Base-by-base conservation (phyloP, 1,139 yeast genomes). In the Blastobotrys indianensis region DNA sequence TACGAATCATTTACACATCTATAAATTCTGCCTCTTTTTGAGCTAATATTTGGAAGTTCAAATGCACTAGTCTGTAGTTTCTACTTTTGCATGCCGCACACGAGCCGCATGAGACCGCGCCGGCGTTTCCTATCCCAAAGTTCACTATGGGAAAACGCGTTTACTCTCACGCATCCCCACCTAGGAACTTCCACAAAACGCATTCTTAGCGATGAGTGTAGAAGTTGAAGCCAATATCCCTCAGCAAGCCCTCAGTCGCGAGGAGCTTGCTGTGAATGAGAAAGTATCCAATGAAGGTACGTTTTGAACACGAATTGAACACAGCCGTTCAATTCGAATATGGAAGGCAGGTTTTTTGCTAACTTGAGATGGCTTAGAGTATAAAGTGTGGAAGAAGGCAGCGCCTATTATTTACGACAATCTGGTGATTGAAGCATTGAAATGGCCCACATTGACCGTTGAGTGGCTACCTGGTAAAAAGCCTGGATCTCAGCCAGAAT, bases 391-490 rank as follows among this genome's bases (percentile, higher is more conserved):
- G 97, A 90, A 88, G 64, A 88, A 88, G 62, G 80, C 94, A 2
- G 85, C 88, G 6, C 96, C 96, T 11, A 74, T 87, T 54, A 70
- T 88, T 44, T 90, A 90, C 66, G 87, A 86, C 64, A 71, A 85
- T 53, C 76, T 85, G 56, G 77, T 85, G 54, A 76, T 94, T 34
- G 72, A 76, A 54, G 80, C 86, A 12, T 67, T 79, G 41, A 76
- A 78, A 35, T 74, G 74, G 67, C 87, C 88, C 3, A 61, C 72
- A 2, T 51, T 67, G 37, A 63, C 61, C 62, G 72, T 48, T 13
- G 64, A 67, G 49, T 68, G 72, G 72, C 63, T 68, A 50, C 74
- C 57, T 51, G 75, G 56, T 11, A 39, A 50, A 25, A 37, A 38
- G 20, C 35, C 37, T 11, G 32, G 44, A 12, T 47, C 41, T 31